A percentile compares a stretch with the other conserved stretches of the same genome.
phyloP scores from a whole-genome alignment of 768 basidiomycete species.

The Termitomyces sp. region DNA sequence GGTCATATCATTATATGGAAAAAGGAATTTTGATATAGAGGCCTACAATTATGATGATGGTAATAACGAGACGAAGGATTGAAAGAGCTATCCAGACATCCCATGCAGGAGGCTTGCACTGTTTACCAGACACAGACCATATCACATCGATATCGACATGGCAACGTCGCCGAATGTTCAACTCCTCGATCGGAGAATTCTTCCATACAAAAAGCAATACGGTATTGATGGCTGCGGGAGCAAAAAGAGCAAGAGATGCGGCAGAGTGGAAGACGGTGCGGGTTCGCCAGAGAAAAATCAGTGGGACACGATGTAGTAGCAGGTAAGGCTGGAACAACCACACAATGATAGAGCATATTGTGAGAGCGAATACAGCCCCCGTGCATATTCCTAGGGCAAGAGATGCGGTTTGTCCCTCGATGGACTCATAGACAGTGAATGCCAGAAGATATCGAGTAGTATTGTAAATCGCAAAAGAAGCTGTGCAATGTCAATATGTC shows the following conservation, averaged over 20 bases:
- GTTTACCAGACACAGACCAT: conserved; percentile 46
- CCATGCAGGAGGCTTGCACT: conserved; percentile 37
- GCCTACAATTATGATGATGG: conserved; percentile 51
- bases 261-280: conserved; percentile 35
- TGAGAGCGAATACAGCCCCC: conserved; percentile 37
- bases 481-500: conserved; percentile 27
- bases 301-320: conserved; percentile 27
- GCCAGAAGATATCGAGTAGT: conserved; percentile 65
- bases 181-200: conserved; percentile 30
- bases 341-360: conserved; percentile 34
- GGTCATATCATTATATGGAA: neutral
- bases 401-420: conserved; percentile 38
- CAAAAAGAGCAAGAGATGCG: conserved; percentile 46
- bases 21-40: conserved; percentile 11
- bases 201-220: conserved; percentile 54
- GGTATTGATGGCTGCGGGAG: conserved; percentile 53
- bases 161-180: conserved; percentile 46
- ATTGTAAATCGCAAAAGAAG: conserved; percentile 59
- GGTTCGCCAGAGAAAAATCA: conserved; percentile 27
- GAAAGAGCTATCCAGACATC: conserved; percentile 54
- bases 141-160: conserved; percentile 62
- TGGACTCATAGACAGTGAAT: conserved; percentile 39
- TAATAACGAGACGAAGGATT: conserved; percentile 50
- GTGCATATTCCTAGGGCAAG: conserved; percentile 49
- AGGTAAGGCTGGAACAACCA: conserved; percentile 37